Evolutionary conservation across 192 early-diverging fungal species (phyloP).

Genomic region (Linnemannia exigua): DNA sequence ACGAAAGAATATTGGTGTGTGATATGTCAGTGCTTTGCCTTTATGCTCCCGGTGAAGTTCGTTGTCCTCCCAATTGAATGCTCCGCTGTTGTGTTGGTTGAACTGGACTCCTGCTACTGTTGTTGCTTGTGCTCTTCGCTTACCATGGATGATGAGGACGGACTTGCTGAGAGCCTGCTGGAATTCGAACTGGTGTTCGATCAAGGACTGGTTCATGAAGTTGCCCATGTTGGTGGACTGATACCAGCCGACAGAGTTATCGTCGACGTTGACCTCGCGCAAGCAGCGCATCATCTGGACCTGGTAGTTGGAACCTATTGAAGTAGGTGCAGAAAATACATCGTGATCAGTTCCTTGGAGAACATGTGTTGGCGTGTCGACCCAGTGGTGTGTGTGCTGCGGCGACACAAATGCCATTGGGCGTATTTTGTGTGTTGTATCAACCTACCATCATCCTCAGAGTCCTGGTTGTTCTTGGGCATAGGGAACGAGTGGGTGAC

Average conservation of each 20-base stretch:
- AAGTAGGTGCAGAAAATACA: neutral
- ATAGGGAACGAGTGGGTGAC: slow-evolving; percentile 94
- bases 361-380: neutral
- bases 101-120: neutral
- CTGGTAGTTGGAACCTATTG: slow-evolving; percentile 84
- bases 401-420: neutral
- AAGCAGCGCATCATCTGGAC: slow-evolving; percentile 94
- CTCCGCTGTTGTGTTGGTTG: neutral
- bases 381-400: neutral
- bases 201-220: slow-evolving; percentile 90
- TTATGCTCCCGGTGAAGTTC: neutral
- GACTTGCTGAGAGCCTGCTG: slow-evolving; percentile 88
- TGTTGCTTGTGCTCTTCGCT: neutral
- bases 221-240: slow-evolving; percentile 90
- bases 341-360: neutral
- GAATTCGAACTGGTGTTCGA: slow-evolving; percentile 93
- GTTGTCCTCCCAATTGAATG: neutral
- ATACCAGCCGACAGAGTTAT: slow-evolving; percentile 98
- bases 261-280: slow-evolving; percentile 94
- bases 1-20: neutral
- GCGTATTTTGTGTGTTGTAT: neutral
- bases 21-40: too few relatives aligned
- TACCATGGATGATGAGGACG: slow-evolving; percentile 93
- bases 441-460: slow-evolving; percentile 53
- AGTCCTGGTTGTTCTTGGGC: slow-evolving; percentile 69